A percentile compares a stretch with the other conserved stretches of the same genome.
Evolutionary conservation across 306 rosid species (phyloP).

Genomic region (Spatholobus suberectus): DNA sequence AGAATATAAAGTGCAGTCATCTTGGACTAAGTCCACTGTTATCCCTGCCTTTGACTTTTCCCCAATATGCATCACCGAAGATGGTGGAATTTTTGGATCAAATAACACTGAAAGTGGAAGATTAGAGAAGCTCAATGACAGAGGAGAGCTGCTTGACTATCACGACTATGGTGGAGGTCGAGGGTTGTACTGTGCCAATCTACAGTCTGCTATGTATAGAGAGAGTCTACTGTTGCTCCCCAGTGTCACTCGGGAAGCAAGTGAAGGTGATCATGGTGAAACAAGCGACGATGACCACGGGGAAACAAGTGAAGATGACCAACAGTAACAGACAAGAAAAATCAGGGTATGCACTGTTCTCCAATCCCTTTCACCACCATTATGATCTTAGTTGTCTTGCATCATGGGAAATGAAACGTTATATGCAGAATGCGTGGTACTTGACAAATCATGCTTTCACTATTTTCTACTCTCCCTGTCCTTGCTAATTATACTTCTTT

Average conservation of each 20-base stretch:
- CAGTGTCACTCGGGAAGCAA: not conserved
- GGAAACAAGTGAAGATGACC: not conserved
- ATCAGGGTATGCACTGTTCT: not conserved
- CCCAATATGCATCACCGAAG: not conserved
- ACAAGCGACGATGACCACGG: not conserved
- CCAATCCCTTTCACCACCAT: not conserved
- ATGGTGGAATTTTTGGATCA: slow-evolving; percentile 1
- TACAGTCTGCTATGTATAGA: not conserved
- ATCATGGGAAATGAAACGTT: not conserved
- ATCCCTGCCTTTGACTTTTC: not conserved
- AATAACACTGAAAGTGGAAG: not conserved
- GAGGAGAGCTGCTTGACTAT: not conserved
- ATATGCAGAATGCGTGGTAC: not conserved
- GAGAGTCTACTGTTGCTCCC: slow-evolving; percentile 18
- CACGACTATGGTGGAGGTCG: not conserved
- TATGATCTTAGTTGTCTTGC: not conserved
- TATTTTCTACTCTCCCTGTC: not conserved
- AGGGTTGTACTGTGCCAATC: not conserved
- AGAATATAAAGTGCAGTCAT: not conserved
- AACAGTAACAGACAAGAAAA: not conserved
- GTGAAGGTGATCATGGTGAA: not conserved
- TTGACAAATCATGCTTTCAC: not conserved
- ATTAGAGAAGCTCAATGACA: not conserved
- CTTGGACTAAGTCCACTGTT: slow-evolving; percentile 17
- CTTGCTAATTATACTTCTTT: not conserved